These are phyloP conservation scores for Persicaria maculosa DNA, from an alignment of 148 eudicot genomes.

Conservation along the genomic window DNA sequence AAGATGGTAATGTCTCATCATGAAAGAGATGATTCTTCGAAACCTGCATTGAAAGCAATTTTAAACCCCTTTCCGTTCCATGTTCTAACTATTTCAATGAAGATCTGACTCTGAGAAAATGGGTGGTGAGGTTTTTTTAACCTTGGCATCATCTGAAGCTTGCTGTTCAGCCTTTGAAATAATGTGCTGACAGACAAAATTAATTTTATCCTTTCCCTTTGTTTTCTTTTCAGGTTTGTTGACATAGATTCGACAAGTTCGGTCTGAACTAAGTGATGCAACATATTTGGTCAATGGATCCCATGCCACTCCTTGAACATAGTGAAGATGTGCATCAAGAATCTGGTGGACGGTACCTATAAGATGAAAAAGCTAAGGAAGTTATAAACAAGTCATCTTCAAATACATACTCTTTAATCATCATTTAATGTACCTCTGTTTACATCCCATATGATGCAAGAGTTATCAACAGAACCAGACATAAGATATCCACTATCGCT, in stretches of 20 bases:
- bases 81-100: not conserved
- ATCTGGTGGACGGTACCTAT: constrained; percentile 87
- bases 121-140: constrained; percentile 21
- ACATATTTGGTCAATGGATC: constrained; percentile 79
- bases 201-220: constrained; percentile 66
- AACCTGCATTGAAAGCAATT: constrained; percentile 42
- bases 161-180: constrained; percentile 65
- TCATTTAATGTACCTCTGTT: constrained; percentile 48
- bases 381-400: not conserved
- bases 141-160: constrained; percentile 64
- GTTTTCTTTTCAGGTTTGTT: constrained; percentile 65
- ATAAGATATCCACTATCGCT: constrained; percentile 74
- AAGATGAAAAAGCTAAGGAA: constrained; percentile 14
- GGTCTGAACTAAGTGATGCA: constrained; percentile 90
- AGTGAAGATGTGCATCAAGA: constrained; percentile 85
- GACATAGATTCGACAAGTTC: constrained; percentile 75
- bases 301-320: constrained; percentile 99
- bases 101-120: not conserved
- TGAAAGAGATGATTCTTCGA: constrained; percentile 72
- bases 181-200: constrained; percentile 76
- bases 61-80: not conserved
- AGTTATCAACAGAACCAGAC: constrained; percentile 96
- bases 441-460: constrained; percentile 94
- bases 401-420: not conserved
- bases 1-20: constrained; percentile 95